Conservation (phyloP, 208 protist genomes). For the Vickermania ingenoplastis region DNA sequence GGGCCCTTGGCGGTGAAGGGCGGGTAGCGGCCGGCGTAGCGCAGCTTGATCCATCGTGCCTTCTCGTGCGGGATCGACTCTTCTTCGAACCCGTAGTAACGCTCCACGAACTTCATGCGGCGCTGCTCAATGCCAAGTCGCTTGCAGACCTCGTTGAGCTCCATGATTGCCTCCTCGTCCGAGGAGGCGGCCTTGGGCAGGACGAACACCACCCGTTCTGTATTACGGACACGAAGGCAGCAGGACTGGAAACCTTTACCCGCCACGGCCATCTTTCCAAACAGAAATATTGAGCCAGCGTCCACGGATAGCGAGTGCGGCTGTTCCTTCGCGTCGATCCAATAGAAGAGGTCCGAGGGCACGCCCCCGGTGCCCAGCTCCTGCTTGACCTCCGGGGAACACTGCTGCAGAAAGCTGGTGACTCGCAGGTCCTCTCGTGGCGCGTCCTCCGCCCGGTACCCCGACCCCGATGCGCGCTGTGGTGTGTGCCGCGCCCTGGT, state of each 20-base stretch:
- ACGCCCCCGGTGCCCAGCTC: conserved; percentile 7
- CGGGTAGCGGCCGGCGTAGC: conserved; percentile 68
- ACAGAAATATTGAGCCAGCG: conserved; percentile 84
- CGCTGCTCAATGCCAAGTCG: conserved; percentile 60
- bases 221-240: conserved; percentile 78
- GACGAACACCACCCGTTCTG: conserved; percentile 68
- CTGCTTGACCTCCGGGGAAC: too few species aligned
- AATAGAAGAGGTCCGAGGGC: conserved; percentile 55
- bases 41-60: conserved; percentile 83
- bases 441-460: neutral
- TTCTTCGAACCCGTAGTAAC: conserved; percentile 92
- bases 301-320: conserved; percentile 46
- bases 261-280: conserved; percentile 62
- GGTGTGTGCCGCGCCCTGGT: neutral
- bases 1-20: conserved; percentile 23
- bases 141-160: conserved; percentile 73
- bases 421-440: too few species aligned
- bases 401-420: too few species aligned
- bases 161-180: conserved; percentile 65
- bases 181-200: conserved; percentile 45
- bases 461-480: neutral
- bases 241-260: conserved; percentile 49
- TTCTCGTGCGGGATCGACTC: conserved; percentile 64
- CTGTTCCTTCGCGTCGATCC: conserved; percentile 87
- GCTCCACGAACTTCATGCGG: conserved; percentile 82